phyloP scores from a whole-genome alignment of 805 yeast species.

The Maudiozyma bulderi region DNA sequence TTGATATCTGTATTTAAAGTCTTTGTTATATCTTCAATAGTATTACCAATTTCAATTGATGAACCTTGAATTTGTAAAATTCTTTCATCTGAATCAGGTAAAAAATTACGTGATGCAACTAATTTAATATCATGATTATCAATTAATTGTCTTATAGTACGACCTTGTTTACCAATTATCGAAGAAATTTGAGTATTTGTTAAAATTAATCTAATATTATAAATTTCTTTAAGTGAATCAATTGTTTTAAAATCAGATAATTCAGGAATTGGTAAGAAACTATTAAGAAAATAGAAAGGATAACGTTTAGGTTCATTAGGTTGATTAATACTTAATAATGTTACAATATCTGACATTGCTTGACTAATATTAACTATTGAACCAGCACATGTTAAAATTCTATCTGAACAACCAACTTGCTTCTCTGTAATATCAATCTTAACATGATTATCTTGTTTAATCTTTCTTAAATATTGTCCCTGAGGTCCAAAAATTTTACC shows the following conservation, averaged over 20 bases:
- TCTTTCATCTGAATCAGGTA: constrained; percentile 73
- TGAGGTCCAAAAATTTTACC: constrained; percentile 80
- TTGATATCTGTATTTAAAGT: constrained; percentile 13
- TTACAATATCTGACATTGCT: constrained; percentile 60
- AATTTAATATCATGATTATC: constrained; percentile 55
- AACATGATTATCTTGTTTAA: constrained; percentile 63
- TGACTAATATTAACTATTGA: constrained; percentile 53
- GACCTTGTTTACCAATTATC: constrained; percentile 73
- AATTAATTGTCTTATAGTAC: constrained; percentile 56
- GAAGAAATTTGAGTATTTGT: constrained; percentile 84
- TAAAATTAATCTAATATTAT: constrained; percentile 49
- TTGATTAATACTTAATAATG: constrained; percentile 27
- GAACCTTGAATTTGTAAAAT: constrained; percentile 78
- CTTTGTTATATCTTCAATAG: constrained; percentile 43
- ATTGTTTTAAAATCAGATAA: constrained; percentile 9
- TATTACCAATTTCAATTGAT: constrained; percentile 48
- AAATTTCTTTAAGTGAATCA: constrained; percentile 8
- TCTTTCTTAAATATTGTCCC: constrained; percentile 63
- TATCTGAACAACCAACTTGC: constrained; percentile 66
- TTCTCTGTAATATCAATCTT: constrained; percentile 78
- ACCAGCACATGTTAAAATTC: constrained; percentile 72
- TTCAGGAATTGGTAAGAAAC: constrained; percentile 15
- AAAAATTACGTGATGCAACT: constrained; percentile 77
- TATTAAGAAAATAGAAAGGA: constrained; percentile 32
- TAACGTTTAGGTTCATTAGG: constrained; percentile 40